Conservation (phyloP, 2,329 filamentous ascomycete species). For the Clarireedia monteithiana region DNA sequence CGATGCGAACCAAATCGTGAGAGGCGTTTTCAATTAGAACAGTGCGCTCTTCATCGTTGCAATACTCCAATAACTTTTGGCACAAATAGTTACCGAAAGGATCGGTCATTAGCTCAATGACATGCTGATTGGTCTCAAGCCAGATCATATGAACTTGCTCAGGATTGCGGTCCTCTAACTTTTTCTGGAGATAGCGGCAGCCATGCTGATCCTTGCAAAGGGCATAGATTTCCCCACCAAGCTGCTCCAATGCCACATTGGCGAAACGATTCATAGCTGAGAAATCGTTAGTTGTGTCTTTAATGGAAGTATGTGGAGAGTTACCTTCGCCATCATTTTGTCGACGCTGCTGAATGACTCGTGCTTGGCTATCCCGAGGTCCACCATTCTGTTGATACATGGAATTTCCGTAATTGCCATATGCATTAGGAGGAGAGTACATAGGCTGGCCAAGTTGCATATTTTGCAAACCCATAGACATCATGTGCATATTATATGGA, state of each 20-base stretch:
- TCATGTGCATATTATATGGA: conserved; percentile 45
- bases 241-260: conserved; percentile 73
- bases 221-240: conserved; percentile 76
- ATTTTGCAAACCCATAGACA: conserved; percentile 61
- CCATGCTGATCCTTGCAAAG: conserved; percentile 98
- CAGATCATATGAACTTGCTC: conserved; percentile 90
- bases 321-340: conserved; percentile 65
- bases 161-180: conserved; percentile 81
- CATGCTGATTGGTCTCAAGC: conserved; percentile 84
- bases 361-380: conserved; percentile 66
- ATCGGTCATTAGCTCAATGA: conserved; percentile 97
- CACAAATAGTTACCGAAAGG: conserved; percentile 99
- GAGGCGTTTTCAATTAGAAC: conserved; percentile 85
- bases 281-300: conserved; percentile 12
- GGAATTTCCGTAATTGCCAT: conserved; percentile 30
- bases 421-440: conserved; percentile 49
- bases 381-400: conserved; percentile 33
- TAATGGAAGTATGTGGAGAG: conserved; percentile 13
- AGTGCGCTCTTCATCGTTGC: conserved; percentile 91
- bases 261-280: conserved; percentile 70
- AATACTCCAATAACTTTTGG: conserved; percentile 94
- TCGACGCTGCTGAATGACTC: conserved; percentile 68
- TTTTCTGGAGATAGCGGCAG: conserved; percentile 93
- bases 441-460: conserved; percentile 47
- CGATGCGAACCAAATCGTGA: conserved; percentile 82